Percentiles rank a stretch among this genome's conserved stretches.
Evolutionary conservation across 169 alveolate species (phyloP).

Genomic region (Theileria orientalis): DNA sequence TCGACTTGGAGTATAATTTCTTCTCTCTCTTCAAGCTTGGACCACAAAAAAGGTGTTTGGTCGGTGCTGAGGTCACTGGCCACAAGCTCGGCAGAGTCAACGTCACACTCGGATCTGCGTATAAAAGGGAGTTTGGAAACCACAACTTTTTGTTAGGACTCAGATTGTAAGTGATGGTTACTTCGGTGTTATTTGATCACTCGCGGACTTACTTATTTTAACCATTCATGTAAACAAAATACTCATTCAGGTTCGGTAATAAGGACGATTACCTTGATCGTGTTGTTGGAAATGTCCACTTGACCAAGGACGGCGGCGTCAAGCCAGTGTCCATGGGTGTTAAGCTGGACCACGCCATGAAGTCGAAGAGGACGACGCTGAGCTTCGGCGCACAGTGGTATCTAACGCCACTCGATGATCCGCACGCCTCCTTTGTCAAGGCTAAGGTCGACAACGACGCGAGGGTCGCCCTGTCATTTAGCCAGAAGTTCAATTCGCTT

Average conservation of each 20-base stretch:
- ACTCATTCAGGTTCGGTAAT: slow-evolving; percentile 31
- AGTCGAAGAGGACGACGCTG: slow-evolving; percentile 29
- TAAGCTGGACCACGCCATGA: slow-evolving; percentile 40
- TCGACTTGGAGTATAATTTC: slow-evolving; percentile 23
- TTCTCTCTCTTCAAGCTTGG: slow-evolving; percentile 43
- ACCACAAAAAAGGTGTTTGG: slow-evolving; percentile 16
- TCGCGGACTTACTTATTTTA: too few relatives aligned
- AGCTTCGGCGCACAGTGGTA: slow-evolving; percentile 59
- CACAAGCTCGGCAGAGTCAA: slow-evolving; percentile 18
- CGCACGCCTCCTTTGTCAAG: slow-evolving; percentile 51
- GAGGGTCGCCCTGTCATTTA: slow-evolving; percentile 36
- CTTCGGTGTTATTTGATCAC: too few relatives aligned
- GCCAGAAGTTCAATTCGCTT: slow-evolving; percentile 50
- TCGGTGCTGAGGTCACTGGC: slow-evolving; percentile 57
- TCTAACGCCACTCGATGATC: slow-evolving; percentile 28
- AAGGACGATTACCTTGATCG: slow-evolving; percentile 18
- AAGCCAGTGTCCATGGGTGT: slow-evolving; percentile 38
- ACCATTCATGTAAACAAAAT: not conserved
- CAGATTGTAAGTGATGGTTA: slow-evolving; percentile 23
- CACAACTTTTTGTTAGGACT: slow-evolving; percentile 34
- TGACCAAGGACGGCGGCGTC: slow-evolving; percentile 10
- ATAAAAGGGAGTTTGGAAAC: slow-evolving; percentile 24
- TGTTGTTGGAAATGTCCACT: slow-evolving; percentile 49
- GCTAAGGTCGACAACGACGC: slow-evolving; percentile 61
- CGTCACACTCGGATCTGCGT: slow-evolving; percentile 34